Base-by-base conservation (phyloP, 2,329 filamentous ascomycete genomes). In the Calonectria hongkongensis region DNA sequence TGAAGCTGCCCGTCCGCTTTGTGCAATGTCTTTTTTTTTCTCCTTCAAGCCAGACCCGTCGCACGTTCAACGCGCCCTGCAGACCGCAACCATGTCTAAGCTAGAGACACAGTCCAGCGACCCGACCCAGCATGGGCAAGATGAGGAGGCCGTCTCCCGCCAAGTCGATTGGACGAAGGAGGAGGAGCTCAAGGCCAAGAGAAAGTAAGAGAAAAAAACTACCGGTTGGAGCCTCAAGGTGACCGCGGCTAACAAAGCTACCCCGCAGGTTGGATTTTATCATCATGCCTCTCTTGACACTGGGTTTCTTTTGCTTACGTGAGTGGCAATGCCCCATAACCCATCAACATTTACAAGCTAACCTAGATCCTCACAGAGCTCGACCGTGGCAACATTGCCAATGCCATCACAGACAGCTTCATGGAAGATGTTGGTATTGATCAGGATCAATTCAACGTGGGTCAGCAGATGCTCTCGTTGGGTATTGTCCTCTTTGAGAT, bases 391-490 rank as follows among this genome's bases (percentile, higher is more conserved):
- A 86, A 86, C 72, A 84, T 89, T 83, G 79, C 84, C 69, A 88
- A 87, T 48, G 88, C 87, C 28, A 78, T 89, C 54, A 89, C 88
- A 8, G 82, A 82, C 2, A 87, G 87, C 71, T 88, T 90, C 75
- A 85, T 88, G 54, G 78, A 84, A 25, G 88, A 90, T 75, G 84
- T 90, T 25, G 81, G 83, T 18, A 85, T 90, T 73, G 85, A 84
- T 3, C 87, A 88, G 6, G 86, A 89, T 71, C 85, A 89, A 73
- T 86, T 89, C 79, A 90, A 90, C 60, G 80, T 89, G 39, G 88
- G 88, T 4, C 85, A 88, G 28, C 87, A 89, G 71, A 82, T 90
- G 70, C 82, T 90, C 1, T 89, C 87, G 0, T 82, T 87, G 1
- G 87, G 87, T 18, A 89, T 89, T 50, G 87, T 89, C 3, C 81